Base-by-base conservation (phyloP, 75 land plant species). In the Selaginella moellendorffii region DNA sequence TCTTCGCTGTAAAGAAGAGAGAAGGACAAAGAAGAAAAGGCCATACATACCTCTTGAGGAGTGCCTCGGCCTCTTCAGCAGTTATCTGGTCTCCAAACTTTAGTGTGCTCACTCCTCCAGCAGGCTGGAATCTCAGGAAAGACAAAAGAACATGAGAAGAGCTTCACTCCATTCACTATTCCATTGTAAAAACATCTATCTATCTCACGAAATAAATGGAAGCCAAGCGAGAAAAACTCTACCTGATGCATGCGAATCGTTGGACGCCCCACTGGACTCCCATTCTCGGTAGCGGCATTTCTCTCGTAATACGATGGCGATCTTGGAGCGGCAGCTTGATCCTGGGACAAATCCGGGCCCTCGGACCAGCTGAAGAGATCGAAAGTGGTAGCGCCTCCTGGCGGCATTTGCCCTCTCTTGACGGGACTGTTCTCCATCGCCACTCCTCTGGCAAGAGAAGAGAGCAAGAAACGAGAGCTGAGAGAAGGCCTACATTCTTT, bases 351-450 rank as follows among this genome's bases (percentile, higher is more conserved):
- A 20, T 29, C 53, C 27, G 78, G 72, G 2, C 65, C 80, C 52
- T 77, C 79, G 19, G 78, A 77, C 79, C 79, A 77, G 64, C 72
- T 74, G 68, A 69, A 69, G 65, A 77, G 79, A 60, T 77, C 72
- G 28, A 77, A 75, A 10, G 79, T 77, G 19, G 79, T 68, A 27
- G 78, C 30, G 14, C 79, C 79, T 1, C 79, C 79, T 18, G 78
- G 79, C 17, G 79, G 79, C 18, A 65, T 59, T 12, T 28, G 31
- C 17, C 54, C 68, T 53, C 78, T 68, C 29, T 66, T 74, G 27
- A 28, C 72, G 17, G 72, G 72, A 24, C 12, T 61, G 14, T 36
- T 36, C 46, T 36, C 46, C 5, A 36, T 5, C 46, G 46, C 46
- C 46, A 36, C 14, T 14, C n/a, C n/a, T n/a, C n/a, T n/a, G n/a